Conservation (phyloP, 208 protist species). For the Herpetomonas muscarum region DNA sequence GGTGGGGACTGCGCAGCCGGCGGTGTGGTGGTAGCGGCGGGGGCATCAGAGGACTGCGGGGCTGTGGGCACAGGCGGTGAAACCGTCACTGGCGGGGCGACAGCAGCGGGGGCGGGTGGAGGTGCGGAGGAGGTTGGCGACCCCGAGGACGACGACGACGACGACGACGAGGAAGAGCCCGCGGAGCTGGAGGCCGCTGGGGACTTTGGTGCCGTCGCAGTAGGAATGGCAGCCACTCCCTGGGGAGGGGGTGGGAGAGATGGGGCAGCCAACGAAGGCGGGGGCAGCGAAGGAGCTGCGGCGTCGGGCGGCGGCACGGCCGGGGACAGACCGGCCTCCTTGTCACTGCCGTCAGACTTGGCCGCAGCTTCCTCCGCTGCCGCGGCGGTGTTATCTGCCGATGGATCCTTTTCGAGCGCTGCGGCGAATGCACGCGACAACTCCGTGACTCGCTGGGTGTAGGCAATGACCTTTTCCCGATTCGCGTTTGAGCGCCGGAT, state of each 20-base stretch:
- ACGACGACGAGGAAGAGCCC: slow-evolving; percentile 7
- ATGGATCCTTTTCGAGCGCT: slow-evolving; percentile 4
- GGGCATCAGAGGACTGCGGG: background rate
- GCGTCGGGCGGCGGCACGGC: too few species aligned
- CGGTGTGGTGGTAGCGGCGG: too few species aligned
- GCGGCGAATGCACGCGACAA: slow-evolving; percentile 18
- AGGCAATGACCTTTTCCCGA: slow-evolving; percentile 18
- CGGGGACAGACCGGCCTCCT: too few species aligned
- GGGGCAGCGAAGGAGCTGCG: background rate
- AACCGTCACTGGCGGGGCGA: background rate
- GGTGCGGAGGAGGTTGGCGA: background rate
- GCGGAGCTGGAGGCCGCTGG: slow-evolving; percentile 1
- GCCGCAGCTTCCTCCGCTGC: background rate
- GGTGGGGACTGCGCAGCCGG: too few species aligned
- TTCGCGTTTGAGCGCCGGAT: slow-evolving; percentile 54
- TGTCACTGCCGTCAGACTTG: too few species aligned
- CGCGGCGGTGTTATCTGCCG: background rate
- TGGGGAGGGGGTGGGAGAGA: background rate
- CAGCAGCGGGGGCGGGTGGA: background rate
- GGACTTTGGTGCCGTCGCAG: background rate
- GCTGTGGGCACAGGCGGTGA: background rate
- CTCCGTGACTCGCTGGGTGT: slow-evolving; percentile 19
- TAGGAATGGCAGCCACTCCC: background rate
- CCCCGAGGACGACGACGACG: background rate
- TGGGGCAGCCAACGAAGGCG: too few species aligned